These are phyloP conservation scores for Sicyos baderoa DNA, from an alignment of 306 rosid genomes.

Conservation along the genomic window DNA sequence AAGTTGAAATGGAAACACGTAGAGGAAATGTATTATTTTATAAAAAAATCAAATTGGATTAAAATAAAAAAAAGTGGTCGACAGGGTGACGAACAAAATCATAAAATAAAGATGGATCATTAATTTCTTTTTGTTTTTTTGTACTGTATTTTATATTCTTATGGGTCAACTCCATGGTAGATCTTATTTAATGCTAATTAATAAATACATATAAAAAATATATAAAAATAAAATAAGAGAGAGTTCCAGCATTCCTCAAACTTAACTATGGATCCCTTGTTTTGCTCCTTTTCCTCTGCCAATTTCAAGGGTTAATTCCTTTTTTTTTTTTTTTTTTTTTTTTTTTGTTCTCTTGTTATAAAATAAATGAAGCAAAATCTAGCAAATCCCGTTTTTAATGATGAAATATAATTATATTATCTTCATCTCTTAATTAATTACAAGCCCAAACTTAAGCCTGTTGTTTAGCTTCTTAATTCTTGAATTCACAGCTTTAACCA, in stretches of 20 bases:
- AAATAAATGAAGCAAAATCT: conserved; percentile 13
- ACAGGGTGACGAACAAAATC: conserved; percentile 10
- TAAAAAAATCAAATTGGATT: not conserved
- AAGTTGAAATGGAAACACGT: conserved; percentile 2
- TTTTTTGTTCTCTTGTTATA: not conserved
- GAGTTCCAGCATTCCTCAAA: not conserved
- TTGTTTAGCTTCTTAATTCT: conserved; percentile 2
- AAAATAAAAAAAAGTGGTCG: not conserved
- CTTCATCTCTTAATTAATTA: not conserved
- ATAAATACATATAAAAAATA: not conserved
- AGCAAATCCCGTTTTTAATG: conserved; percentile 20
- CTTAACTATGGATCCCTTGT: conserved; percentile 7
- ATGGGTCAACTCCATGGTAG: conserved; percentile 12
- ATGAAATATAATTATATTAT: conserved; percentile 3
- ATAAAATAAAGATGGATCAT: conserved; percentile 9
- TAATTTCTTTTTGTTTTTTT: conserved; percentile 8
- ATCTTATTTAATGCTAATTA: not conserved
- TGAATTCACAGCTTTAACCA: not conserved
- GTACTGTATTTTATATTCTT: not conserved
- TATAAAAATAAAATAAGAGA: not conserved
- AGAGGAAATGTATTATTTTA: not conserved
- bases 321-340: not conserved
- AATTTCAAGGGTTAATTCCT: not conserved
- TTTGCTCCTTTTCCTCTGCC: conserved; percentile 3
- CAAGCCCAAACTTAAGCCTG: not conserved